phyloP scores from a whole-genome alignment of 108 stramenopile genomes.

The Nannochloropsis gaditana region DNA sequence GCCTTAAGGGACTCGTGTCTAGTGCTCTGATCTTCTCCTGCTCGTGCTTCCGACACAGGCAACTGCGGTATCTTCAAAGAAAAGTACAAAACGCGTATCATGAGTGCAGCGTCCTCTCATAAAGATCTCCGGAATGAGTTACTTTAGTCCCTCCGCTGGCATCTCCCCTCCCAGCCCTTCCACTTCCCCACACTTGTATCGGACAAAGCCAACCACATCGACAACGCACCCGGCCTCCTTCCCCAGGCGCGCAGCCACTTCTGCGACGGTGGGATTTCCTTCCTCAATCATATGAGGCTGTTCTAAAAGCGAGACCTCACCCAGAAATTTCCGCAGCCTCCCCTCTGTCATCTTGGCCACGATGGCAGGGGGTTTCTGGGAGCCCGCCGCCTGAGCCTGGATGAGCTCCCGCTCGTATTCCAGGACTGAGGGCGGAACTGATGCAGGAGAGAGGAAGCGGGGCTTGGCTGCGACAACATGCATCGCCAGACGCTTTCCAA shows the following conservation, averaged over 20 bases:
- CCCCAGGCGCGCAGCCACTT: not conserved
- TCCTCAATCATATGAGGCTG: conserved; percentile 46
- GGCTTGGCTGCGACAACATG: conserved; percentile 86
- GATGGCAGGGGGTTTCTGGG: conserved; percentile 31
- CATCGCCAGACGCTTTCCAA: conserved; percentile 77
- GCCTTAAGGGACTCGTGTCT: no score
- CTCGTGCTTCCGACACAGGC: no score
- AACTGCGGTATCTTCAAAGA: no score
- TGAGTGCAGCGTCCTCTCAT: no score
- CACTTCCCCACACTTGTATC: conserved; percentile 18
- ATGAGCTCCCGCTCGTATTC: conserved; percentile 36
- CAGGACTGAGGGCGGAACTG: conserved; percentile 24
- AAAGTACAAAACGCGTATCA: no score
- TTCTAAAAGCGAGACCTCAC: conserved; percentile 27
- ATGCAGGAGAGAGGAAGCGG: conserved; percentile 58
- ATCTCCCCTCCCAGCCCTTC: conserved; percentile 24
- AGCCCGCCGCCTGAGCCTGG: conserved; percentile 24
- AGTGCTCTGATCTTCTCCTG: no score
- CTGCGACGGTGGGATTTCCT: conserved; percentile 35
- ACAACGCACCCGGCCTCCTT: not conserved
- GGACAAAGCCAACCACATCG: not conserved
- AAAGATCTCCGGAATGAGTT: no score
- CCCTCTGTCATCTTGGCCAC: conserved; percentile 48
- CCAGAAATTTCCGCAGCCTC: conserved; percentile 40
- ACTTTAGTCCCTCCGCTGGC: conserved; percentile 2